Base-by-base conservation (phyloP, 2,329 filamentous ascomycete species). In the Pseudogymnoascus sp. region DNA sequence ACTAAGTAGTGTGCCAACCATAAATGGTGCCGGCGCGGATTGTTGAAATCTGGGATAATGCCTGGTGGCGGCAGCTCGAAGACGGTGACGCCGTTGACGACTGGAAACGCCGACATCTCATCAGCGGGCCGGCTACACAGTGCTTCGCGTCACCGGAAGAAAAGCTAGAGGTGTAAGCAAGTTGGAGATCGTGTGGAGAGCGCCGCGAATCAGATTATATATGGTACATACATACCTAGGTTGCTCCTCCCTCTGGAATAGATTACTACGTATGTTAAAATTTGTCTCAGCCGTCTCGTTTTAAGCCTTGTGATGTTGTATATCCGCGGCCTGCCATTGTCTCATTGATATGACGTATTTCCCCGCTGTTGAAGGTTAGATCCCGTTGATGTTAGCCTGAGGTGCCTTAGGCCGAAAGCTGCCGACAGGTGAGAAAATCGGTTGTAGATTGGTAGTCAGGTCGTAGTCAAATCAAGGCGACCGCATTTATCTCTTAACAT, bases 21-120 rank as follows among this genome's bases (percentile, higher is more conserved):
- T 6, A 44, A 18, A 21, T 63, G 37, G 40, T 64, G 66, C 28
- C 28, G 28, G 1, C 38, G 63, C 25, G 66, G 66, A 34, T 67
- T 36, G 46, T 50, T 63, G 18, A 65, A 62, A 59, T 66, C 42
- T 18, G 65, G 63, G 25, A 60, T 34, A 42, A 64, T 44, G 38
- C 61, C 66, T 28, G 21, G 46, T 18, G 66, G 66, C 38, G 66
- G 60, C 46, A n/a, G 61, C 46, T 8, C 8, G 16, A 62, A 23
- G 14, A 62, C 61, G 6, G 25, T 60, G 10, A 62, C 61, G n/a
- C 61, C 61, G 46, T 62, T 3, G 61, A 60, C 46, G 61, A 62
- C 61, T 16, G 61, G 61, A 62, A 14, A 62, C 1, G 8, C 38
- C n/a, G 60, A 61, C 60, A 61, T 61, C 25, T 46, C 60, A 16